phyloP scores from a whole-genome alignment of 768 basidiomycete genomes.

The Candolleomyces efflorescens region DNA sequence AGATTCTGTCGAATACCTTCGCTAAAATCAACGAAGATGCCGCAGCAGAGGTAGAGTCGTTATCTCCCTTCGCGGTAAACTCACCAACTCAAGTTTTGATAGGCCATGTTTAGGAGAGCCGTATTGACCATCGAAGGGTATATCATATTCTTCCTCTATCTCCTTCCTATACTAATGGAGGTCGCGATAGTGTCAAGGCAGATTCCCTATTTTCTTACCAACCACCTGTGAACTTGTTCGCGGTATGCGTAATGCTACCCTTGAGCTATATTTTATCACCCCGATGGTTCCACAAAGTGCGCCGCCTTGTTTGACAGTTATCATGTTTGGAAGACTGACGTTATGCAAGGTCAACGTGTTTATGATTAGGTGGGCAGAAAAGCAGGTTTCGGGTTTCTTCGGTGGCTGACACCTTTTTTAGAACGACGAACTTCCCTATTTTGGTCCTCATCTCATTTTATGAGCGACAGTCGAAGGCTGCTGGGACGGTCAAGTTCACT shows the following conservation, averaged over 20 bases:
- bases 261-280: constrained; percentile 81
- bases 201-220: constrained; percentile 94
- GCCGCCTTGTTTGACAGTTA: constrained; percentile 9
- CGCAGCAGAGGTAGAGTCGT: constrained; percentile 66
- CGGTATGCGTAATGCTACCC: constrained; percentile 83
- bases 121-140: constrained; percentile 95
- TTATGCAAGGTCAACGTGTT: constrained; percentile 72
- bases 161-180: not conserved
- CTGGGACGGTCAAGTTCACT: constrained; percentile 60
- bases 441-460: constrained; percentile 78
- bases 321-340: constrained; percentile 8
- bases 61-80: not conserved
- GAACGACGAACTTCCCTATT: constrained; percentile 81
- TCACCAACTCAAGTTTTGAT: constrained; percentile 7
- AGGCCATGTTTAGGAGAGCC: constrained; percentile 91
- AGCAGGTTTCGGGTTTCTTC: not conserved
- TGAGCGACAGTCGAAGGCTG: constrained; percentile 76
- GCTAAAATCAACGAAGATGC: constrained; percentile 92
- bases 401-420: constrained; percentile 19
- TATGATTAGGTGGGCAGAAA: constrained; percentile 69
- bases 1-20: constrained; percentile 96
- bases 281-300: constrained; percentile 96
- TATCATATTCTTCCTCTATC: constrained; percentile 3
- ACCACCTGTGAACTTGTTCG: constrained; percentile 87
- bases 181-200: constrained; percentile 60